Evolutionary conservation across 176 grass and related monocot genomes (phyloP), one percentile per base, ranked within the genome.

Genomic region (Eremochloa ophiuroides): DNA sequence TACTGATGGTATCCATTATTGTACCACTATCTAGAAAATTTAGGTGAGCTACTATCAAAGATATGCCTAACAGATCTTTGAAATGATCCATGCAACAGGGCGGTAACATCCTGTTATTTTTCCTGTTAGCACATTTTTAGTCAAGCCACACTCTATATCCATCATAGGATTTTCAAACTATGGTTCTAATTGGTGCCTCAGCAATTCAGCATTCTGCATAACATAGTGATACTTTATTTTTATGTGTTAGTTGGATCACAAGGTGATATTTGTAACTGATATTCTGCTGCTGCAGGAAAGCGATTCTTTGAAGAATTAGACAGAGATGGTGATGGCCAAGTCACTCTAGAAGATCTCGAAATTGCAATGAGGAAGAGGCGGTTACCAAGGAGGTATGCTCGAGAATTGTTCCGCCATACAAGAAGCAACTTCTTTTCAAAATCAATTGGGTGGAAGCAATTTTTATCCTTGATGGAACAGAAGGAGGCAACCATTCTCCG

Each of bases 401-500:
- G 81, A 63, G 88, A 93, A 73, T 87, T 98, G 38, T 87, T 98
- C 55, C 82, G 86, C 14, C 90, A 73, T 23, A 95, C 95, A 73
- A 91, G 88, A 91, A 93, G 79, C 66, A 91, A 93, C 71, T 89
- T 93, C 20, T 98, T 98, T 83, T 95, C 92, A 28, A 98, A 98
- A 85, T 98, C 95, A 50, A 91, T 95, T 65, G 88, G 95, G 10
- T 98, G 95, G 95, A 98, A 98, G 85, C 92, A 98, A 56, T 98
- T 93, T 88, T 74, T 93, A 50, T 91, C 92, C 63, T 89, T 95
- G 69, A 98, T 98, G 95, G 95, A 98, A 91, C 95, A 98, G 88
- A 98, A 98, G 82, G 92, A 98, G 76, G 66, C 95, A 58, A 95
- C 93, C 23, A 98, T 95, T 85, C 82, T 98, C 68, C 82, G 92